These are phyloP conservation scores for Pythium guiyangense DNA, from an alignment of 352 stramenopile genomes.

Conservation along the genomic window DNA sequence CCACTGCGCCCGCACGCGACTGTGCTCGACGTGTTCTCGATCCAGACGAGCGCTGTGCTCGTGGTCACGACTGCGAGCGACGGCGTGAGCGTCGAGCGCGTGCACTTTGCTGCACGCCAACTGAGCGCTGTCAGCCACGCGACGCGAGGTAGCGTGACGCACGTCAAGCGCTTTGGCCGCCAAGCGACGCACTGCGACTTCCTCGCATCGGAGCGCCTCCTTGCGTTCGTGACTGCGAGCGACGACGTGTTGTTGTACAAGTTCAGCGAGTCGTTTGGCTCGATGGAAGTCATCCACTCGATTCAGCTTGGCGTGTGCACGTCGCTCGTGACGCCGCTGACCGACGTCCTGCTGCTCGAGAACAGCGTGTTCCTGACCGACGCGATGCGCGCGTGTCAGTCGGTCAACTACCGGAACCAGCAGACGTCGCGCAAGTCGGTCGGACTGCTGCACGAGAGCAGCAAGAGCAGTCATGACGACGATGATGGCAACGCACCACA, in stretches of 20 bases:
- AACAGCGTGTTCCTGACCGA: slow-evolving; percentile 28
- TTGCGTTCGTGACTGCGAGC: too few species aligned
- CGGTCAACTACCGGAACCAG: slow-evolving; percentile 37
- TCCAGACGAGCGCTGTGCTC: too few species aligned
- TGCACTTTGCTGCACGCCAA: too few species aligned
- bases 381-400: slow-evolving; percentile 23
- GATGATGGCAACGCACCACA: neutral
- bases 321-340: slow-evolving; percentile 11
- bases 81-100: too few species aligned
- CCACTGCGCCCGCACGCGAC: too few species aligned
- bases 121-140: too few species aligned
- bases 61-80: too few species aligned
- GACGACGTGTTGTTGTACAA: slow-evolving; percentile 12
- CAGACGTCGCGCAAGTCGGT: slow-evolving; percentile 32
- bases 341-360: slow-evolving; percentile 14
- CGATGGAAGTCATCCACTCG: slow-evolving; percentile 12
- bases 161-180: too few species aligned
- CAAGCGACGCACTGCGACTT: too few species aligned
- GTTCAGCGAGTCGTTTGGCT: slow-evolving; percentile 12
- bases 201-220: too few species aligned
- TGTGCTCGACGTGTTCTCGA: too few species aligned
- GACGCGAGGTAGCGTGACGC: too few species aligned
- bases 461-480: neutral
- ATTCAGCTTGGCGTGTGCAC: slow-evolving; percentile 12
- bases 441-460: neutral